Percentiles rank a stretch among this genome's conserved stretches.
Conservation (phyloP, 805 yeast genomes). For the Candida endomychidarum region DNA sequence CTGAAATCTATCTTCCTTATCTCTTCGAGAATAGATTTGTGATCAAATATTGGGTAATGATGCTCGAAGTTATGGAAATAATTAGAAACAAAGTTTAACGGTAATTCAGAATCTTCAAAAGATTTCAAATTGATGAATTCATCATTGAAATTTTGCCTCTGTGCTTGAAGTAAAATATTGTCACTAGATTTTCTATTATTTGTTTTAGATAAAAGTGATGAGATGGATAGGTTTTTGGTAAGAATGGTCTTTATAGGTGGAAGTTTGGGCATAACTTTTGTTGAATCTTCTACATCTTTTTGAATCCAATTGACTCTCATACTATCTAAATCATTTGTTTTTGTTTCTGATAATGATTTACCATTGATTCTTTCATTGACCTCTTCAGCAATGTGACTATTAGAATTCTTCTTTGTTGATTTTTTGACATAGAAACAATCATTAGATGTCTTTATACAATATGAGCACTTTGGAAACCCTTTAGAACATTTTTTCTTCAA, state of each 20-base stretch:
- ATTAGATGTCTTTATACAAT: constrained; percentile 35
- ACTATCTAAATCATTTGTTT: constrained; percentile 5
- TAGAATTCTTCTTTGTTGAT: background rate
- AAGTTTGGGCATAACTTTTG: background rate
- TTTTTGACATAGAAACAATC: constrained; percentile 32
- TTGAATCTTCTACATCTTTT: constrained; percentile 6
- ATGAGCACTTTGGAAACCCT: constrained; percentile 36
- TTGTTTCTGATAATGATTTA: background rate
- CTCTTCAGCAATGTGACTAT: background rate
- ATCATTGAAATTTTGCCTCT: constrained; percentile 18
- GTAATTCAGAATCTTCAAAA: constrained; percentile 27
- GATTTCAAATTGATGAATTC: constrained; percentile 39
- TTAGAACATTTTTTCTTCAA: constrained; percentile 44
- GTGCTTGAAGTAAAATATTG: constrained; percentile 4
- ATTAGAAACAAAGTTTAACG: constrained; percentile 31
- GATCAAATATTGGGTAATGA: constrained; percentile 36
- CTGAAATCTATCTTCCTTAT: constrained; percentile 29
- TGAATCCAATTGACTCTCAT: constrained; percentile 11
- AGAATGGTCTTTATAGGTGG: constrained; percentile 7
- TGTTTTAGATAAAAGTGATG: constrained; percentile 6
- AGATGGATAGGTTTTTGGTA: constrained; percentile 7
- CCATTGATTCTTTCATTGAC: background rate
- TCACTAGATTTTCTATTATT: background rate
- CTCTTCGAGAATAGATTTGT: constrained; percentile 20
- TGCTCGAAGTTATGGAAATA: constrained; percentile 39